Evolutionary conservation across 306 rosid species (phyloP).

Genomic region (Rosa lucieae): DNA sequence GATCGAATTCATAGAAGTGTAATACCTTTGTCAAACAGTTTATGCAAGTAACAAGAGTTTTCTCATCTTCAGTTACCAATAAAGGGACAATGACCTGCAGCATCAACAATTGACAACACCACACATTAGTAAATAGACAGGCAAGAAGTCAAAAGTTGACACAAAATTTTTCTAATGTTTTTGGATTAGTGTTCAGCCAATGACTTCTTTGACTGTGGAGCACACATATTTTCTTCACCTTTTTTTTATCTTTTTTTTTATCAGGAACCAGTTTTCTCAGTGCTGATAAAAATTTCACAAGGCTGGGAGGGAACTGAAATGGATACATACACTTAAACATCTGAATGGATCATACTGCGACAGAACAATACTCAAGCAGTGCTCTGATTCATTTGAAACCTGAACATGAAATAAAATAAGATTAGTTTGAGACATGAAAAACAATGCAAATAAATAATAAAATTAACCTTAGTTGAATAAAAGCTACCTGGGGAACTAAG

Average conservation of each 20-base stretch:
- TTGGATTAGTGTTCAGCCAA: neutral
- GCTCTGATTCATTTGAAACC: conserved; percentile 95
- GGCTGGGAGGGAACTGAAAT: neutral
- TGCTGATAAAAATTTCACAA: neutral
- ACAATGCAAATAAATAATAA: conserved; percentile 9
- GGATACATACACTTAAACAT: conserved; percentile 77
- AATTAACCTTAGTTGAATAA: conserved; percentile 1
- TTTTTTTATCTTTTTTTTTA: neutral
- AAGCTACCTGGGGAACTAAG: conserved; percentile 66
- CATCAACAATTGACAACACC: conserved; percentile 21
- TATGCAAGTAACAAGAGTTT: conserved; percentile 85
- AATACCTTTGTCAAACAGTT: conserved; percentile 94
- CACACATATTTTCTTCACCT: neutral
- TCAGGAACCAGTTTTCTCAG: neutral
- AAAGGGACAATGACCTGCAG: conserved; percentile 90
- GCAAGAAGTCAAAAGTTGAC: neutral
- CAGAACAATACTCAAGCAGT: conserved; percentile 76
- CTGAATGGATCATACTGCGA: conserved; percentile 92
- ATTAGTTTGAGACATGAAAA: conserved; percentile 24
- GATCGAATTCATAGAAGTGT: conserved; percentile 12
- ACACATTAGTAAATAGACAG: neutral
- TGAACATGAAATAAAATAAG: conserved; percentile 30
- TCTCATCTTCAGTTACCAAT: conserved; percentile 92
- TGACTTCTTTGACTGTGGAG: neutral
- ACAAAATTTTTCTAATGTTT: neutral